Percentiles rank a stretch among this genome's conserved stretches.
phyloP scores from a whole-genome alignment of 768 basidiomycete species.

The Daedaleopsis sinensis region DNA sequence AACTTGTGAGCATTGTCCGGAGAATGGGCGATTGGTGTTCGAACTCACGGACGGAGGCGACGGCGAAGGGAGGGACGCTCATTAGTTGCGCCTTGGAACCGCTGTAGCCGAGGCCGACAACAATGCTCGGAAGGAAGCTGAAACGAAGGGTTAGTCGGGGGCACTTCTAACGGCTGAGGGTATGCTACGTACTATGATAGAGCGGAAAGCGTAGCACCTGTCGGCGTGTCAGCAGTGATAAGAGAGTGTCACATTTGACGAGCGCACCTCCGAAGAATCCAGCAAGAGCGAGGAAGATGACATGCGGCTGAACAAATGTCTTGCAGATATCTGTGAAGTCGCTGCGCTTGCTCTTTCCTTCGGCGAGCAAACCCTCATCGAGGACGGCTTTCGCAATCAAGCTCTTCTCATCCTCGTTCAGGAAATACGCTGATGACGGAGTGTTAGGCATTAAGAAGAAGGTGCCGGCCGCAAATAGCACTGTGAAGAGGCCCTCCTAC shows the following conservation, averaged over 20 bases:
- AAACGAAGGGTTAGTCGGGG: not conserved
- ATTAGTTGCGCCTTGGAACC: constrained; percentile 34
- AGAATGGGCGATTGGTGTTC: not conserved
- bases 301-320: constrained; percentile 55
- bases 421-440: not conserved
- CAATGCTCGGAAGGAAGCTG: constrained; percentile 31
- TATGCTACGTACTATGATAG: constrained; percentile 28
- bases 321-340: constrained; percentile 58
- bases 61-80: constrained; percentile 37
- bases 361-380: constrained; percentile 32
- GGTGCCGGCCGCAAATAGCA: constrained; percentile 53
- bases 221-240: too few species aligned
- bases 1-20: too few species aligned
- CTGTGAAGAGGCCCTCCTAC: constrained; percentile 65
- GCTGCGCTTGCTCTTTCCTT: constrained; percentile 50
- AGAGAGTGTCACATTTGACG: too few species aligned
- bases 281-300: constrained; percentile 50
- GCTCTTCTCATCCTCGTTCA: constrained; percentile 7
- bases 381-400: not conserved
- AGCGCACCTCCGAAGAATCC: constrained; percentile 47
- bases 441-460: constrained; percentile 50
- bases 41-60: constrained; percentile 28
- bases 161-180: not conserved
- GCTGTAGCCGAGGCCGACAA: constrained; percentile 32
- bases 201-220: constrained; percentile 39